phyloP scores from a whole-genome alignment of 129 eudicot species.

The Chrysanthemum makinoi region DNA sequence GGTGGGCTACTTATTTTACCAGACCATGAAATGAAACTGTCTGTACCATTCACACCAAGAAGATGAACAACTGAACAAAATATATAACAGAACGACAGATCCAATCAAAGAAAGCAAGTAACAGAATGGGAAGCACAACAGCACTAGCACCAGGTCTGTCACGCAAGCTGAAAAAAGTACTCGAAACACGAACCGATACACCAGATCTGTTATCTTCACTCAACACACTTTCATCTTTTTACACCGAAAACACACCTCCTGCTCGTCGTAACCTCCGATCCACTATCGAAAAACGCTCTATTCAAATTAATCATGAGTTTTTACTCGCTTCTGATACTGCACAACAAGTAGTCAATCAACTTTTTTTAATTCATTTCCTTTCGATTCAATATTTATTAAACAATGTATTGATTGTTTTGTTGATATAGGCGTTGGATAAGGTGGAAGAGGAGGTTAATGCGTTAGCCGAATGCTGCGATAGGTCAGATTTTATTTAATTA shows the following conservation, averaged over 20 bases:
- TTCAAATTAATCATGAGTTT: constrained; percentile 74
- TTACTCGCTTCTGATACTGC: constrained; percentile 69
- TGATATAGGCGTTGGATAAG: constrained; percentile 78
- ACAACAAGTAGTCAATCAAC: constrained; percentile 41
- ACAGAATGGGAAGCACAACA: constrained; percentile 54
- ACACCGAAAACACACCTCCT: constrained; percentile 64
- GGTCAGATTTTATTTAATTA: constrained; percentile 34
- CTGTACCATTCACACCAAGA: no score
- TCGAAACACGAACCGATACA: constrained; percentile 80
- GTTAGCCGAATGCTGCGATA: constrained; percentile 85
- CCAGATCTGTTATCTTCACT: constrained; percentile 87
- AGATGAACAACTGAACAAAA: no score
- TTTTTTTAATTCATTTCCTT: not conserved
- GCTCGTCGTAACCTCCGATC: constrained; percentile 97
- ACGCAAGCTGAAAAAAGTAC: constrained; percentile 92
- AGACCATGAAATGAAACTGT: no score
- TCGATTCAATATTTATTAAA: no score
- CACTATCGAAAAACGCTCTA: constrained; percentile 80
- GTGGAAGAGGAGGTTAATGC: constrained; percentile 92
- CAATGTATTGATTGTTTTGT: constrained; percentile 1
- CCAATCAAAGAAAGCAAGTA: no score
- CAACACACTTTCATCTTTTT: constrained; percentile 78
- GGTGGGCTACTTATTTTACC: no score
- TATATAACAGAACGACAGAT: no score
- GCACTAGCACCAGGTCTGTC: constrained; percentile 91